These are phyloP conservation scores for Trichoderma pleuroti DNA, from an alignment of 2,329 filamentous ascomycete species.

Conservation along the genomic window DNA sequence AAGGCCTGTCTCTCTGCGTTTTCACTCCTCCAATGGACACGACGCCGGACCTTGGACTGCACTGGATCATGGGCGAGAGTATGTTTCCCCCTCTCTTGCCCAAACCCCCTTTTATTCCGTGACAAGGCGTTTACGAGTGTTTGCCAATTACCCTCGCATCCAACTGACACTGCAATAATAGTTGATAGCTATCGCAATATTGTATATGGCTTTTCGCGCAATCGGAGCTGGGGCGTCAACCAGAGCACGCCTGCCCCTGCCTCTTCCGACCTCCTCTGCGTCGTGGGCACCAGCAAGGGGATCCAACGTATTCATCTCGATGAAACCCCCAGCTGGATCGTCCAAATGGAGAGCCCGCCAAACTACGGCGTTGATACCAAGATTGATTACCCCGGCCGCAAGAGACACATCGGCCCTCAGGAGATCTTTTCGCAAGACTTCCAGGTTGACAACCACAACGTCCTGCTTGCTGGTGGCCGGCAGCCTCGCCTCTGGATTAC, in stretches of 20 bases:
- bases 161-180: conserved; percentile 18
- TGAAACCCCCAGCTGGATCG: conserved; percentile 35
- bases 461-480: conserved; percentile 52
- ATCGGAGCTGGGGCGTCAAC: conserved; percentile 35
- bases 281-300: conserved; percentile 48
- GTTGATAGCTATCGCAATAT: conserved; percentile 34
- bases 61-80: conserved; percentile 40
- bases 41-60: background rate
- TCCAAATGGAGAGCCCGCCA: conserved; percentile 23
- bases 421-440: conserved; percentile 52
- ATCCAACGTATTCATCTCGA: conserved; percentile 38
- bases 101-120: background rate
- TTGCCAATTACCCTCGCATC: background rate
- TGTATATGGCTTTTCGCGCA: conserved; percentile 27
- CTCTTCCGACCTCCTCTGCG: conserved; percentile 40
- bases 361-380: background rate
- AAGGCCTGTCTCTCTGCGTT: conserved; percentile 34
- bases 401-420: conserved; percentile 1
- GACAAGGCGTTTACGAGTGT: too few relatives aligned
- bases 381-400: background rate
- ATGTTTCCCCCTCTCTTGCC: conserved; percentile 12
- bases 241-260: conserved; percentile 42
- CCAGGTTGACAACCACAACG: conserved; percentile 38
- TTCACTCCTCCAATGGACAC: conserved; percentile 36
- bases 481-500: conserved; percentile 43